Conservation (phyloP, 192 early-diverging fungal species). For the Geosiphon pyriformis region DNA sequence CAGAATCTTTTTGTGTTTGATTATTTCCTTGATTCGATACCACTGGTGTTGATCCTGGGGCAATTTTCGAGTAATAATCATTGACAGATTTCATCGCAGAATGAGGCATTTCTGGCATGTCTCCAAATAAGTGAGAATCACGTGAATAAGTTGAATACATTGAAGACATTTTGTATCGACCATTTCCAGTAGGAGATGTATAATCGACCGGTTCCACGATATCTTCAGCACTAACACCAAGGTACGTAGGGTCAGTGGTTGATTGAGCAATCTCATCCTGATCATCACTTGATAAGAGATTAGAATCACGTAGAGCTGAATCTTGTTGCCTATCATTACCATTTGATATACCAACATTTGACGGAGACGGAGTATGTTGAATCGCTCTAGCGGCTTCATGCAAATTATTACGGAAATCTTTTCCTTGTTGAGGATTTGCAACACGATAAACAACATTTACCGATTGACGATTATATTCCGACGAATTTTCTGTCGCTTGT, state of each 20-base stretch:
- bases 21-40: too few relatives aligned
- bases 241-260: neutral
- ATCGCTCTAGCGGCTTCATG: neutral
- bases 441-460: neutral
- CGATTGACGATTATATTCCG: neutral
- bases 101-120: neutral
- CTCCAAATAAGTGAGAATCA: neutral
- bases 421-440: neutral
- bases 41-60: neutral
- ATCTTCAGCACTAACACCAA: neutral
- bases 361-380: neutral
- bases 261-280: neutral
- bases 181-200: neutral
- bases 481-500: too few relatives aligned
- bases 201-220: neutral
- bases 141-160: slow-evolving; percentile 2
- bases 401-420: neutral
- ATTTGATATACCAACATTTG: neutral
- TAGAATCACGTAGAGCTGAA: neutral
- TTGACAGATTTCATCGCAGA: neutral
- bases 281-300: neutral
- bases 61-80: neutral
- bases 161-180: slow-evolving; percentile 12
- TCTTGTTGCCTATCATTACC: neutral
- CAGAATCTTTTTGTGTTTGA: neutral